Conservation (phyloP, 225 moss, liverwort and hornwort species). For the Sphagnum tenellum region DNA sequence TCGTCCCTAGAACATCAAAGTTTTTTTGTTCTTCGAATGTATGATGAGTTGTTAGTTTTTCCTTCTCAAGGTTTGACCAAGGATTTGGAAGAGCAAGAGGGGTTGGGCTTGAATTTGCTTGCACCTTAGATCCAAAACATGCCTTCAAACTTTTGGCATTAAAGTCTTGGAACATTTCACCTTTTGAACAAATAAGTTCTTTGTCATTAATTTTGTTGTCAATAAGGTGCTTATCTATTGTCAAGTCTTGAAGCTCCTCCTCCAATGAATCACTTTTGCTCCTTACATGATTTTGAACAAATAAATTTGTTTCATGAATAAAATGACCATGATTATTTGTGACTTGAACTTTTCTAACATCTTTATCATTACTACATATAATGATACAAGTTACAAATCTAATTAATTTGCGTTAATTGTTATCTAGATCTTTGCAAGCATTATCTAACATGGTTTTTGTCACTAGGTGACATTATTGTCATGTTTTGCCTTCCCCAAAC, state of each 20-base stretch:
- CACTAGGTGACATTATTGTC: not conserved
- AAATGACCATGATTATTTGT: not conserved
- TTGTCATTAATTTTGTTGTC: constrained; percentile 7
- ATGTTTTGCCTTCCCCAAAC: not conserved
- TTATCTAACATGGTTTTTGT: not conserved
- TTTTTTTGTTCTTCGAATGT: not conserved
- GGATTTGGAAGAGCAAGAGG: constrained; percentile 18
- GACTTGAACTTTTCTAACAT: not conserved
- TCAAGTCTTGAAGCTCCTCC: constrained; percentile 11
- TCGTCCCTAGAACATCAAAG: not conserved
- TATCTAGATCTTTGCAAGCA: not conserved
- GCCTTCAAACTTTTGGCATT: constrained; percentile 9
- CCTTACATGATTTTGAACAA: constrained; percentile 4
- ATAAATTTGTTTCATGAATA: not conserved
- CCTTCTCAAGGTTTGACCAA: constrained; percentile 31
- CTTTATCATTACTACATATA: constrained; percentile 8
- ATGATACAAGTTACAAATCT: not conserved
- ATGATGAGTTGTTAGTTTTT: constrained; percentile 4
- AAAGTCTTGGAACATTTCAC: constrained; percentile 32
- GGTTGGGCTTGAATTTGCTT: constrained; percentile 11
- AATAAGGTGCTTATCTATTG: not conserved
- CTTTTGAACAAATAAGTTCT: constrained; percentile 24
- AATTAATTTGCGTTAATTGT: not conserved
- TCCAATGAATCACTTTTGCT: constrained; percentile 3
- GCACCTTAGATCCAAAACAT: constrained; percentile 1